These are phyloP conservation scores for Leccinum barrowsii DNA, from an alignment of 768 basidiomycete species.

Conservation along the genomic window DNA sequence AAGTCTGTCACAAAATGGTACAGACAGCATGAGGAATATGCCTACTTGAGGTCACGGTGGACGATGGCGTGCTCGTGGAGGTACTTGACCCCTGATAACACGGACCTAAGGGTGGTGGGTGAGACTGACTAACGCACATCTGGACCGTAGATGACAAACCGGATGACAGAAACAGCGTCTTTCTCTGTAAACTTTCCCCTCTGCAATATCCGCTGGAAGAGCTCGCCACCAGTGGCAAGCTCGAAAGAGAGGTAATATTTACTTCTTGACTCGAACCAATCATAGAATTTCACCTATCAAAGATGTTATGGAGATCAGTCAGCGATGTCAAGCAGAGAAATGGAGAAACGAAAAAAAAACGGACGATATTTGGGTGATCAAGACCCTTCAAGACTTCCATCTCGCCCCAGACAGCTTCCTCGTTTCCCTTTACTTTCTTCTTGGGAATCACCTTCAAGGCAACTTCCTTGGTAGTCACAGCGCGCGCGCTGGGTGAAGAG, in stretches of 20 bases:
- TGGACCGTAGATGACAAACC: slow-evolving; percentile 40
- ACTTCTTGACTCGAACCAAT: slow-evolving; percentile 91
- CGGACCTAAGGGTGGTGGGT: slow-evolving; percentile 46
- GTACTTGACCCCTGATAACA: slow-evolving; percentile 83
- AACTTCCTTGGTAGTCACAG: slow-evolving; percentile 60
- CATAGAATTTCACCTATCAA: slow-evolving; percentile 88
- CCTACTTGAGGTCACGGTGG: slow-evolving; percentile 90
- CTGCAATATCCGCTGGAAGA: slow-evolving; percentile 84
- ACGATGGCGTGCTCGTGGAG: slow-evolving; percentile 92
- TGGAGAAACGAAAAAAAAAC: slow-evolving; percentile 18
- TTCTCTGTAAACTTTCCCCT: slow-evolving; percentile 92
- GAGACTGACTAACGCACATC: not conserved
- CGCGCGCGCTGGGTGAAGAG: slow-evolving; percentile 25
- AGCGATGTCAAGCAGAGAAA: not conserved
- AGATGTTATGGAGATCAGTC: not conserved
- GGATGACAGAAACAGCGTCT: slow-evolving; percentile 77
- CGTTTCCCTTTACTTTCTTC: slow-evolving; percentile 93
- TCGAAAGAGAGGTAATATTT: slow-evolving; percentile 98
- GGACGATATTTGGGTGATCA: slow-evolving; percentile 87
- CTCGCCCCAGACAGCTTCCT: slow-evolving; percentile 84
- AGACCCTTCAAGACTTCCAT: slow-evolving; percentile 90
- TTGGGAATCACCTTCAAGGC: slow-evolving; percentile 91
- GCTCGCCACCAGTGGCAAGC: slow-evolving; percentile 89
- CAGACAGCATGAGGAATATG: slow-evolving; percentile 12
- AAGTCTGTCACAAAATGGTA: not conserved